phyloP scores from a whole-genome alignment of 2,329 filamentous ascomycete species.

The Scopulariopsis brevicaulis region DNA sequence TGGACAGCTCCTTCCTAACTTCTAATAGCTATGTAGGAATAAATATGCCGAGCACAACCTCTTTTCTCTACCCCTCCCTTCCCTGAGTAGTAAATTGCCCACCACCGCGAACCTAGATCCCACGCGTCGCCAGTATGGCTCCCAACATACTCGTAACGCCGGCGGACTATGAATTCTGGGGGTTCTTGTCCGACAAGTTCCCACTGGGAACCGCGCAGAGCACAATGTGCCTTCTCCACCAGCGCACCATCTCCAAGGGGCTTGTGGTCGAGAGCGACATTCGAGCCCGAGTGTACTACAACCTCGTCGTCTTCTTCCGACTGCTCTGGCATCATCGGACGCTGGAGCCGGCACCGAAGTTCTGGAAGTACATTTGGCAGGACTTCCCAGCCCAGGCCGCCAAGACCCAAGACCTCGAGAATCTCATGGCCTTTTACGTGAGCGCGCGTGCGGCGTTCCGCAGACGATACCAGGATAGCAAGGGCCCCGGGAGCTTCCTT shows the following conservation, averaged over 20 bases:
- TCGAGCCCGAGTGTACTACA: neutral
- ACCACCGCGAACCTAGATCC: neutral
- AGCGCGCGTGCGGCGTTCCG: neutral
- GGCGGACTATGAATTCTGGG: neutral
- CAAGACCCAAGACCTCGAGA: neutral
- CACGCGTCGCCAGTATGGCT: neutral
- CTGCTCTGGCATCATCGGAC: neutral
- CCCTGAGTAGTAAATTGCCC: too few relatives aligned
- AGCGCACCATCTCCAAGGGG: neutral
- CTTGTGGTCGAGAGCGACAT: neutral
- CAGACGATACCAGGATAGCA: neutral
- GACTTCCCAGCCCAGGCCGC: neutral
- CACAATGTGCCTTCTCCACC: neutral
- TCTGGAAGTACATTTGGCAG: neutral
- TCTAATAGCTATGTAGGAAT: neutral
- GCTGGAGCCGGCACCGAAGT: neutral
- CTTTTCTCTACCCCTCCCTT: neutral
- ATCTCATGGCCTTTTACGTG: neutral
- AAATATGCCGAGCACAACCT: neutral
- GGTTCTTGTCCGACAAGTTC: neutral
- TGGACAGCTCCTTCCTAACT: too few relatives aligned
- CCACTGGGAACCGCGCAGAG: neutral
- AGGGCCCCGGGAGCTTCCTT: neutral
- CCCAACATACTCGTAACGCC: neutral
- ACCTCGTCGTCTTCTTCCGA: conserved; percentile 1